Base-by-base conservation (phyloP, 2,329 filamentous ascomycete genomes). In the Fusarium robinianum region DNA sequence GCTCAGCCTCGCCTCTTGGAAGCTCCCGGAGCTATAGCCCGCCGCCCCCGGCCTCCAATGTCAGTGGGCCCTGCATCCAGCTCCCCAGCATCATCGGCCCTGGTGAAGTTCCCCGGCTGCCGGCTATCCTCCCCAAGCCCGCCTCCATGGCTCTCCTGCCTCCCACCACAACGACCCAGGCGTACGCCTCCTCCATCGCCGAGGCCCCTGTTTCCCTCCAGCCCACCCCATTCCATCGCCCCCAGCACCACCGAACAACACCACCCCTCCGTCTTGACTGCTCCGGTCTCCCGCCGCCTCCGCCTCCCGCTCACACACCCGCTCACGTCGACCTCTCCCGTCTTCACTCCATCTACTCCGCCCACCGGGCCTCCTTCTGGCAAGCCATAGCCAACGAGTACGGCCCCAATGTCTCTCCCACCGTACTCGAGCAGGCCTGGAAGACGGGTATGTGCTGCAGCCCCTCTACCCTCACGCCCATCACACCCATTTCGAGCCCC, bases 321-420 rank as follows among this genome's bases (percentile, higher is more conserved):
- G 63, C 72, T 49, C 72, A 76, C 50, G 75, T 86, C 51, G 83
- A 88, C 65, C 76, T 83, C 60, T 72, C 77, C 18, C 84, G 85
- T 33, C 81, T 92, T 16, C 79, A 82, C 33, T 75, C 79, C 48
- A 80, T 90, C 55, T 91, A 91, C 67, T 78, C 83, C 38, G 72
- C 79, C 6, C 86, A 89, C 67, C 81, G 85, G 29, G 74, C 77
- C 36, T 78, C 80, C 7, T 91, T 92, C 71, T 92, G 88, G 87
- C 74, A 79, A 22, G 76, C 79, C 33, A 78, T 92, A 23, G 86
- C 87, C 19, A 72, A 79, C 17, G 85, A 90, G 59, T 91, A 91
- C 61, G 86, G 86, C 39, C 67, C 72, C 10, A 79, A 81, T 22
- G 75, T 76, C 2, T 83, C 80, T 34, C 80, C 85, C 2, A 73